Base-by-base conservation (phyloP, 768 basidiomycete genomes). In the Hericium erinaceus region DNA sequence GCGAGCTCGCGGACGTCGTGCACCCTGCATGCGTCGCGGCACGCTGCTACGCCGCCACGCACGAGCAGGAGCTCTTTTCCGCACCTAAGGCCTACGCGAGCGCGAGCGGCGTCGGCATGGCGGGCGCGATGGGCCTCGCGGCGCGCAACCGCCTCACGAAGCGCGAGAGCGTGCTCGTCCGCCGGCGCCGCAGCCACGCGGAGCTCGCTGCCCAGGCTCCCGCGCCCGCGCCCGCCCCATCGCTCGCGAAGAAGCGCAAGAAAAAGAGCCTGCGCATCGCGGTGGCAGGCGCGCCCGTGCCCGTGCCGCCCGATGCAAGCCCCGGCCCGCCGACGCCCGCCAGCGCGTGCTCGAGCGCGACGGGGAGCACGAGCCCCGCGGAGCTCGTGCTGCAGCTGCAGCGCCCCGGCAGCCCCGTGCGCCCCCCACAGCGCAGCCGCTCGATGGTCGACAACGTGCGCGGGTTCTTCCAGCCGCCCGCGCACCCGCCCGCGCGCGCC, bases 1-100 rank as follows among this genome's bases (percentile, higher is more conserved):
- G 85, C 48, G 84, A 83, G 11, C 73, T 98, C 16, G 77, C 80
- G 49, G 94, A 95, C 65, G 82, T 97, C 57, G 83, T 87, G 63
- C 93, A 92, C 11, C 83, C 86, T 58, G 75, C 76, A 22, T 87
- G 88, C 61, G 70, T 85, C 26, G 77, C 80, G 2, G 87, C 85
- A 15, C 80, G 94, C 46, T 79, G 78, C 50, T 78, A 85, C 55
- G 85, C 85, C 8, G 79, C 75, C 55, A 75, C 77, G 41, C 81
- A 78, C 57, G 84, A 85, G 55, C 80, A 83, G 64, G 80, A 82
- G 58, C 72, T 88, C 54, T 85, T 86, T 69, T 79, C 80, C 64
- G 74, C 18, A 77, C 78, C 40, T 3, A 39, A 54, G n/a, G 33
- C 39, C 8, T 20, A 33, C 13, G 55, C 53, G 9, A 39, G 52